A percentile compares a stretch with the other conserved stretches of the same genome.
phyloP scores from a whole-genome alignment of 2,329 filamentous ascomycete genomes.

The Acrodontium crateriforme region DNA sequence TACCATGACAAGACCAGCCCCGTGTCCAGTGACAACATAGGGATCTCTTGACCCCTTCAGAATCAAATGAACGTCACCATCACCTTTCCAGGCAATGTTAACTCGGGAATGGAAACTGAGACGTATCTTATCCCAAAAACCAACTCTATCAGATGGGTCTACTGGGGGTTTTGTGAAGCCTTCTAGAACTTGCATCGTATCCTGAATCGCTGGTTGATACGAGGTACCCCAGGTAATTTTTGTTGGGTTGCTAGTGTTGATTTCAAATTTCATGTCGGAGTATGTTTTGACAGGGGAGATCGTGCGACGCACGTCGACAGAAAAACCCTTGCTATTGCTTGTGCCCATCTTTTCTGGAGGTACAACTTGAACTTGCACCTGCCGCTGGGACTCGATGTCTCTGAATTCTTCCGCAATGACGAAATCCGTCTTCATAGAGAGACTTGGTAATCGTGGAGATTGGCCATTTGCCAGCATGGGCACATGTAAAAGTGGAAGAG shows the following conservation, averaged over 20 bases:
- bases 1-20: constrained; percentile 94
- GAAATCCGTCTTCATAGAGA: constrained; percentile 79
- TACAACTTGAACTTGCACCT: constrained; percentile 71
- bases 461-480: constrained; percentile 69
- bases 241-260: constrained; percentile 85
- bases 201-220: constrained; percentile 94
- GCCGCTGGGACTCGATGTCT: constrained; percentile 62
- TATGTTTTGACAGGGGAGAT: constrained; percentile 94
- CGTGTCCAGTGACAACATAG: constrained; percentile 82
- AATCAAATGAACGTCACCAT: constrained; percentile 86
- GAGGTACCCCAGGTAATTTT: constrained; percentile 94
- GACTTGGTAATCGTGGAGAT: constrained; percentile 62
- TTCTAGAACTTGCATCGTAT: constrained; percentile 99
- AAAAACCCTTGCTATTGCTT: constrained; percentile 53
- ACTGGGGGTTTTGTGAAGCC: constrained; percentile 92
- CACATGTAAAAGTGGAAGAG: constrained; percentile 79
- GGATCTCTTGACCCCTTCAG: constrained; percentile 84
- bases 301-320: constrained; percentile 76
- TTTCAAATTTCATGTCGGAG: constrained; percentile 79
- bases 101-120: constrained; percentile 88
- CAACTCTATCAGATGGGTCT: constrained; percentile 83
- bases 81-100: constrained; percentile 80
- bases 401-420: constrained; percentile 91
- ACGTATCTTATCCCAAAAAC: constrained; percentile 98
- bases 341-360: constrained; percentile 49